Evolutionary conservation across 2,329 filamentous ascomycete genomes (phyloP).

Genomic region (Byssothecium circinans): DNA sequence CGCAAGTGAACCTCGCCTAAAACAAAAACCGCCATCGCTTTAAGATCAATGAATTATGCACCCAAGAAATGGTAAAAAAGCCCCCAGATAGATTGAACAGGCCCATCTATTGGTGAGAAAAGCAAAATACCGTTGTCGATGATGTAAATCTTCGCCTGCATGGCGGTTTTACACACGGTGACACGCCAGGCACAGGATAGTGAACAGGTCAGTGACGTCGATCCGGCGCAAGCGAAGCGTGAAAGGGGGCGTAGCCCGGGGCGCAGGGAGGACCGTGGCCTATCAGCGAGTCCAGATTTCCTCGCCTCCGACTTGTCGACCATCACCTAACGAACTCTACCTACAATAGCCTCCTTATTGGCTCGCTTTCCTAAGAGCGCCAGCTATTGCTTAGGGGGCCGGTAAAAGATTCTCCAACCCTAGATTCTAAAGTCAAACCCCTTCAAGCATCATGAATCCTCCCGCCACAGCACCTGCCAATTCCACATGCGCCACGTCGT

Average conservation of each 20-base stretch:
- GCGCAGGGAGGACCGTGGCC: slow-evolving; percentile 7
- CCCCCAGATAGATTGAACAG: slow-evolving; percentile 12
- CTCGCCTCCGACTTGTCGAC: slow-evolving; percentile 4
- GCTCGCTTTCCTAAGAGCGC: too few species aligned
- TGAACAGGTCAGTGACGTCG: slow-evolving; percentile 18
- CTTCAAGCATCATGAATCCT: slow-evolving; percentile 1
- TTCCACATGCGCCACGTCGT: slow-evolving; percentile 2
- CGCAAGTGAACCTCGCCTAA: not conserved
- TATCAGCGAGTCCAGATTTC: slow-evolving; percentile 3
- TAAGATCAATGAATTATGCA: not conserved
- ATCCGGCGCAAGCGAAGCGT: slow-evolving; percentile 18
- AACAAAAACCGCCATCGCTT: slow-evolving; percentile 15
- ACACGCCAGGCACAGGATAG: slow-evolving; percentile 11
- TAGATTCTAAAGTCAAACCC: not conserved
- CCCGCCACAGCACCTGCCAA: not conserved
- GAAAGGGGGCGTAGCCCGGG: slow-evolving; percentile 14
- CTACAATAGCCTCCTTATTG: too few species aligned
- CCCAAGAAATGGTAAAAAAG: slow-evolving; percentile 2
- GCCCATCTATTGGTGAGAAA: slow-evolving; percentile 12
- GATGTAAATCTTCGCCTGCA: slow-evolving; percentile 22
- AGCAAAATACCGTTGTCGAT: slow-evolving; percentile 9
- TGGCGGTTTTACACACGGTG: not conserved
- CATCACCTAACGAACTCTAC: not conserved
- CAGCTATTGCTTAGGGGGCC: too few species aligned
- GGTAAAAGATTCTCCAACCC: not conserved